These are phyloP conservation scores for Malbranchea cinnamomea DNA, from an alignment of 2,329 filamentous ascomycete genomes.

Conservation along the genomic window DNA sequence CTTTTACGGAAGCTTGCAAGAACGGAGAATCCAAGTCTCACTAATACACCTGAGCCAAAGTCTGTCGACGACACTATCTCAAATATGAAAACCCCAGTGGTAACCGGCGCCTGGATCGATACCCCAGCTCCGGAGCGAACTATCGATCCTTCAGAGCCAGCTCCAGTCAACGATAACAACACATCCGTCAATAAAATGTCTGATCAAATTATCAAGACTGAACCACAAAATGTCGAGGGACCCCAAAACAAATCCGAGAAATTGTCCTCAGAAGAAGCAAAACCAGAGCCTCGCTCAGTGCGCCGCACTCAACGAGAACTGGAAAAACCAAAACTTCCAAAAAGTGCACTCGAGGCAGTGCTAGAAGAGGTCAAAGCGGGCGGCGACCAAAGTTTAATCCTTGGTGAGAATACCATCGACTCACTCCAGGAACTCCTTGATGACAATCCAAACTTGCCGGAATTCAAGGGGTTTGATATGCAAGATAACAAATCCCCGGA, in stretches of 20 bases:
- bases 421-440: constrained; percentile 29
- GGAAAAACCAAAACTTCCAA: constrained; percentile 24
- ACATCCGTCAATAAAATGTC: too few species aligned
- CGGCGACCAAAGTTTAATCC: constrained; percentile 21
- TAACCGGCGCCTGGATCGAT: constrained; percentile 33
- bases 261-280: background rate
- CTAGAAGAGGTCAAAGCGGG: constrained; percentile 26
- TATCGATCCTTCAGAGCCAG: constrained; percentile 10
- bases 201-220: constrained; percentile 16
- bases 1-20: constrained; percentile 28
- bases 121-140: constrained; percentile 29
- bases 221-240: constrained; percentile 9
- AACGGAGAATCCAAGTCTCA: constrained; percentile 20
- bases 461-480: too few species aligned
- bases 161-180: too few species aligned
- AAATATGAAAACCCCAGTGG: constrained; percentile 29
- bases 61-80: constrained; percentile 16
- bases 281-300: constrained; percentile 2
- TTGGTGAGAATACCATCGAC: constrained; percentile 32
- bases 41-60: constrained; percentile 23
- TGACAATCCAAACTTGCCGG: constrained; percentile 13
- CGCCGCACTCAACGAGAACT: constrained; percentile 13
- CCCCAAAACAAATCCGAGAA: constrained; percentile 3
- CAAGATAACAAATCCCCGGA: constrained; percentile 6
- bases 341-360: constrained; percentile 28